Evolutionary conservation across 768 basidiomycete genomes (phyloP).

Genomic region (Favolaschia claudopus): DNA sequence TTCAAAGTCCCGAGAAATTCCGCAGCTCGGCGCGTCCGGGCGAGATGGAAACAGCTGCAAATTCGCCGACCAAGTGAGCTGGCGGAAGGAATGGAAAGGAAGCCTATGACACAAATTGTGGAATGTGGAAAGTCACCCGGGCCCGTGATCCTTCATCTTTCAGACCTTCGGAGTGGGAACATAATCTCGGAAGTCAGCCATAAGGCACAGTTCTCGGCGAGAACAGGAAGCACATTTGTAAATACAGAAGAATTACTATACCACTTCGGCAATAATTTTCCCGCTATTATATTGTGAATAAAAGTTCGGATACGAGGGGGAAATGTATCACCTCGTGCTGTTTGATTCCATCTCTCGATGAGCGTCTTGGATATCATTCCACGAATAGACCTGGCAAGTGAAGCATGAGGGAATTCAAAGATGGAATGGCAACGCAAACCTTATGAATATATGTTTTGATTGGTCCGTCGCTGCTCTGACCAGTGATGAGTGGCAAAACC

Average conservation of each 20-base stretch:
- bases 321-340: slow-evolving; percentile 47
- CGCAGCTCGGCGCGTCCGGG: no score
- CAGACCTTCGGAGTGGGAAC: no score
- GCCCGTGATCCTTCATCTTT: no score
- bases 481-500: slow-evolving; percentile 66
- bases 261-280: slow-evolving; percentile 54
- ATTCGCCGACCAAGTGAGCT: no score
- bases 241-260: not conserved
- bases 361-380: slow-evolving; percentile 81
- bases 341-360: slow-evolving; percentile 88
- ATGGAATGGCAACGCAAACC: slow-evolving; percentile 45
- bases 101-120: no score
- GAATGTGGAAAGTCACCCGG: no score
- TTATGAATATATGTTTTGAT: slow-evolving; percentile 83
- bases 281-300: slow-evolving; percentile 42
- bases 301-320: slow-evolving; percentile 4
- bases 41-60: no score
- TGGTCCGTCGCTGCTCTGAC: slow-evolving; percentile 59
- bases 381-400: slow-evolving; percentile 70
- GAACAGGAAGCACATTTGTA: slow-evolving; percentile 1
- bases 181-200: no score
- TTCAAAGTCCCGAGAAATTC: no score
- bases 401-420: slow-evolving; percentile 14
- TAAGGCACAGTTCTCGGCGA: slow-evolving; percentile 7
- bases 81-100: no score